Evolutionary conservation across 1,139 yeast species (phyloP).

Genomic region (Insectozyma bohioensis): DNA sequence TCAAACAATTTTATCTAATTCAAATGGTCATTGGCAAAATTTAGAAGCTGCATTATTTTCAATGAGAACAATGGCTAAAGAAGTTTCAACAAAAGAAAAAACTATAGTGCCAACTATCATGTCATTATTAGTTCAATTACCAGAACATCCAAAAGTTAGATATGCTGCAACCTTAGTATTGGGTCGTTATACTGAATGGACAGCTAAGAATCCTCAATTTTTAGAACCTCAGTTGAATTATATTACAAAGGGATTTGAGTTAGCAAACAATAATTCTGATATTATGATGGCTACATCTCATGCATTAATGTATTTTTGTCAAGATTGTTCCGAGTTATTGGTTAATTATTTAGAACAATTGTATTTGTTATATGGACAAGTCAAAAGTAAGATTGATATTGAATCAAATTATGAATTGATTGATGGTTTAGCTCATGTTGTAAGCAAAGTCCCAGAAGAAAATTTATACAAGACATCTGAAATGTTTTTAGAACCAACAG

Average conservation of each 20-base stretch:
- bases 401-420: slow-evolving; percentile 77
- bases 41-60: slow-evolving; percentile 90
- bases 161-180: slow-evolving; percentile 91
- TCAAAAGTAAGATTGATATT: slow-evolving; percentile 56
- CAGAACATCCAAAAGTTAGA: slow-evolving; percentile 83
- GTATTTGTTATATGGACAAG: slow-evolving; percentile 69
- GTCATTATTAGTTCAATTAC: slow-evolving; percentile 67
- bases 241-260: slow-evolving; percentile 74
- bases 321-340: slow-evolving; percentile 76
- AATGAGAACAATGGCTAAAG: slow-evolving; percentile 93
- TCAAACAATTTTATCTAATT: slow-evolving; percentile 36
- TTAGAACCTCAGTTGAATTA: slow-evolving; percentile 82
- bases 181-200: slow-evolving; percentile 96
- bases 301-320: slow-evolving; percentile 92
- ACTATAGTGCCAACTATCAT: slow-evolving; percentile 75
- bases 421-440: slow-evolving; percentile 87
- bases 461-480: slow-evolving; percentile 35
- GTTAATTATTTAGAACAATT: slow-evolving; percentile 75
- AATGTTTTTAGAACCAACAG: slow-evolving; percentile 69
- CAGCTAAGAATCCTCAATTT: slow-evolving; percentile 77
- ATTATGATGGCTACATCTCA: slow-evolving; percentile 86
- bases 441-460: slow-evolving; percentile 51
- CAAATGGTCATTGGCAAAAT: slow-evolving; percentile 66
- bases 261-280: slow-evolving; percentile 34
- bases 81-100: slow-evolving; percentile 68